phyloP scores from a whole-genome alignment of 2,329 filamentous ascomycete genomes.

The Calycina herbarum region DNA sequence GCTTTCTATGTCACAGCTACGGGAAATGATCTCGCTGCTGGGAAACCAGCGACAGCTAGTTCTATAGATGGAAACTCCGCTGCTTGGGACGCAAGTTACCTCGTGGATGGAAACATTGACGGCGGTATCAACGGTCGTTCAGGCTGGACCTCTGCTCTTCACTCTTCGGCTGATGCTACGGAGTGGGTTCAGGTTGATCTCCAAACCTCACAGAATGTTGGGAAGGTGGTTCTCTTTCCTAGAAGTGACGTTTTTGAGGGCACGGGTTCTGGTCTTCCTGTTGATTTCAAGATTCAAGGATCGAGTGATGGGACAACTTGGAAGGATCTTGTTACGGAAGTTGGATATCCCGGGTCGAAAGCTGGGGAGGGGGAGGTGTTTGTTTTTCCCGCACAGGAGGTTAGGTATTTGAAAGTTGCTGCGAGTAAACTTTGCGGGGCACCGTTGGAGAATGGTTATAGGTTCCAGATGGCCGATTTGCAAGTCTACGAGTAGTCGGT shows the following conservation, averaged over 20 bases:
- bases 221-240: constrained; percentile 21
- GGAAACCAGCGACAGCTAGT: constrained; percentile 13
- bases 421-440: constrained; percentile 19
- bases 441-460: constrained; percentile 14
- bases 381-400: constrained; percentile 12
- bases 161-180: constrained; percentile 11
- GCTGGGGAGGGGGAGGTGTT: constrained; percentile 22
- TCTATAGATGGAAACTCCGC: constrained; percentile 14
- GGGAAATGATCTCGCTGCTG: constrained; percentile 18
- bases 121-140: constrained; percentile 5
- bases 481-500: constrained; percentile 14
- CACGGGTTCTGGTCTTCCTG: constrained; percentile 19
- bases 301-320: constrained; percentile 14
- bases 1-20: constrained; percentile 14
- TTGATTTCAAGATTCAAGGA: constrained; percentile 21
- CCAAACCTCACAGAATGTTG: constrained; percentile 10
- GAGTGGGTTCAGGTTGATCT: constrained; percentile 21
- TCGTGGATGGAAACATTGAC: constrained; percentile 17
- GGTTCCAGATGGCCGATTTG: constrained; percentile 21
- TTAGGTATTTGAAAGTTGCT: constrained; percentile 16
- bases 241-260: constrained; percentile 19
- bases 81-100: constrained; percentile 3
- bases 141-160: constrained; percentile 21
- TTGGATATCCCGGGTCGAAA: constrained; percentile 13
- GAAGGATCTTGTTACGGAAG: constrained; percentile 15